Evolutionary conservation across 176 grass and related monocot genomes (phyloP), one percentile per base, ranked within the genome.

Genomic region (Pontederia paniculata): DNA sequence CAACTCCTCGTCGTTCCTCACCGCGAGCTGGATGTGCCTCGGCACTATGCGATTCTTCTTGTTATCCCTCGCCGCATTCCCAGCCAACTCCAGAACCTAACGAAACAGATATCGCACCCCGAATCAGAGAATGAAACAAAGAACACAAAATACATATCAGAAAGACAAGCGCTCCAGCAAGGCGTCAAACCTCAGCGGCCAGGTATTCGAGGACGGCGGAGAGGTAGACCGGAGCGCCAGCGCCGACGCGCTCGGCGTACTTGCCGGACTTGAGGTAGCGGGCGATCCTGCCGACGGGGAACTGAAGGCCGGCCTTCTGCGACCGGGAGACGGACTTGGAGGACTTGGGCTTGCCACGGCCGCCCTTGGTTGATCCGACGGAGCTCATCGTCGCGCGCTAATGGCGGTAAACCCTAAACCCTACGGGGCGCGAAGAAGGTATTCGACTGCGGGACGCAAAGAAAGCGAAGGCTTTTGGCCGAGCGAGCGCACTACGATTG

Each of bases 1-100:
- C 18, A 80, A 18, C 51, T 80, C 77, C 44, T 80, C 77, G 14
- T 80, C 77, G 15, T 80, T 80, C 52, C 77, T 80, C 55, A 80
- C 77, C 31, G 77, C 77, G 12, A 80, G 37, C 42, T 74, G 77
- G 46, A 74, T 80, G 56, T 80, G 77, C 54, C 77, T 62, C 41
- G 77, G 70, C 10, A 80, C 77, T 23, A 80, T 80, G 21, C 77
- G 67, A 47, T 52, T 74, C 70, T 74, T 80, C 70, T 56, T 46
- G 9, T 55, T 55, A 49, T 49, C 68, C 31, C 64, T 67, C 17
- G 64, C 63, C 20, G 45, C 62, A 17, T 50, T 50, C 21, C 66
- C 50, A 46, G 31, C 66, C 37, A 55, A 69, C 42, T 45, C 51
- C 19, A 55, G 41, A 16, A 69, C 52, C 52, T 55, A 42, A 65